Conservation (phyloP, 352 stramenopile genomes). For the Phytophthora sp. region DNA sequence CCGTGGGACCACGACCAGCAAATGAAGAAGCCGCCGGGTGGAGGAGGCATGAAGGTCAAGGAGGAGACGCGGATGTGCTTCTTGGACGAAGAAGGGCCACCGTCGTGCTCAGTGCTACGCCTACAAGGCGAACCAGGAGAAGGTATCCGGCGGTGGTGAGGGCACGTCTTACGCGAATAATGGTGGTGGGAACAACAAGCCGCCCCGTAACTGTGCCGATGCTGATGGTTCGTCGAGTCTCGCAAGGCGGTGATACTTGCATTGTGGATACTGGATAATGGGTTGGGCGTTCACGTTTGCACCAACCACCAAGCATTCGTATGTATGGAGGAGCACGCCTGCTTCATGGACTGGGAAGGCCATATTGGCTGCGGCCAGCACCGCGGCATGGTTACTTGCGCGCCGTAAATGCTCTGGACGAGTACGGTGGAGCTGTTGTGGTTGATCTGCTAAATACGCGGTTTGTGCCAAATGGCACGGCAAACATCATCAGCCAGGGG, state of each 20-base stretch:
- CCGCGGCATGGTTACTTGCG: not conserved
- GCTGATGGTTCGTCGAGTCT: too few relatives aligned
- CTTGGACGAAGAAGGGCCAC: not conserved
- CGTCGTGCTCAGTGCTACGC: not conserved
- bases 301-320: too few relatives aligned
- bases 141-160: not conserved
- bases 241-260: too few relatives aligned
- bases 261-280: too few relatives aligned
- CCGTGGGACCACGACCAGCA: not conserved
- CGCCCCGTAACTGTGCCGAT: too few relatives aligned
- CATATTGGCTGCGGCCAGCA: not conserved
- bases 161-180: too few relatives aligned
- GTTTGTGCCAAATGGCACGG: not conserved
- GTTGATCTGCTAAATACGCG: not conserved
- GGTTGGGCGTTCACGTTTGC: too few relatives aligned
- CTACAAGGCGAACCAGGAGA: not conserved
- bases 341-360: not conserved
- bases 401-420: not conserved
- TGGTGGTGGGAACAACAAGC: too few relatives aligned
- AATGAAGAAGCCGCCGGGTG: not conserved
- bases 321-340: too few relatives aligned
- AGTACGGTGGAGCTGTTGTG: not conserved
- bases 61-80: not conserved
- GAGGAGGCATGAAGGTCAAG: not conserved
- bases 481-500: not conserved